Conservation (phyloP, 306 rosid species). For the Dalbergia cultrata region DNA sequence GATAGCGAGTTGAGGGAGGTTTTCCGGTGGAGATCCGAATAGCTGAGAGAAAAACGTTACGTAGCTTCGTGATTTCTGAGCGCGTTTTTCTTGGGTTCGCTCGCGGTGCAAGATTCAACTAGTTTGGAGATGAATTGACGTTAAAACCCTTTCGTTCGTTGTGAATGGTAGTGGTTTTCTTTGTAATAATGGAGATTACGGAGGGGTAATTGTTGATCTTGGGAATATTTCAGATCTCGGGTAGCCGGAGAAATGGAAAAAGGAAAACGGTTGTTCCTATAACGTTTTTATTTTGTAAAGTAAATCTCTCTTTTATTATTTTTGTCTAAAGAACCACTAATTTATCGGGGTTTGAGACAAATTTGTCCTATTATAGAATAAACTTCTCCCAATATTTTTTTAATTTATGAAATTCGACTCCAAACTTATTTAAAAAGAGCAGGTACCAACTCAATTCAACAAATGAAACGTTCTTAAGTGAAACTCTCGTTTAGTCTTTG, state of each 20-base stretch:
- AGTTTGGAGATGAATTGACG: conserved; percentile 29
- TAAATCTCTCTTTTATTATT: neutral
- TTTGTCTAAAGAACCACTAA: neutral
- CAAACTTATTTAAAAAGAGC: no score
- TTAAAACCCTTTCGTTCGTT: conserved; percentile 13
- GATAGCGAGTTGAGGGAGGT: conserved; percentile 26
- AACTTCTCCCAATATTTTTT: no score
- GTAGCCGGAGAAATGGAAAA: conserved; percentile 38
- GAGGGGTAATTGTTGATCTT: conserved; percentile 39
- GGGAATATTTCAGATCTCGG: conserved; percentile 7
- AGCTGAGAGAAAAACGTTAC: conserved; percentile 14
- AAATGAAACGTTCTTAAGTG: no score
- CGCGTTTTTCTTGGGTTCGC: conserved; percentile 29
- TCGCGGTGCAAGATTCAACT: neutral
- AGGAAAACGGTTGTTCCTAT: neutral
- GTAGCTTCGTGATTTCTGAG: conserved; percentile 34
- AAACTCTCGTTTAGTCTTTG: no score
- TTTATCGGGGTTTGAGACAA: no score
- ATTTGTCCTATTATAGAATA: no score
- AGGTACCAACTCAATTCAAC: no score
- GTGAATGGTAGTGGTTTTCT: no score
- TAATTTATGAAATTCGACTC: no score
- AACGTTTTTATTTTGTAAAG: neutral
- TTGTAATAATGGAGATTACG: neutral
- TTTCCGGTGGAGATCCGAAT: conserved; percentile 43